These are phyloP conservation scores for Suillus clintonianus DNA, from an alignment of 768 basidiomycete species.

Conservation along the genomic window DNA sequence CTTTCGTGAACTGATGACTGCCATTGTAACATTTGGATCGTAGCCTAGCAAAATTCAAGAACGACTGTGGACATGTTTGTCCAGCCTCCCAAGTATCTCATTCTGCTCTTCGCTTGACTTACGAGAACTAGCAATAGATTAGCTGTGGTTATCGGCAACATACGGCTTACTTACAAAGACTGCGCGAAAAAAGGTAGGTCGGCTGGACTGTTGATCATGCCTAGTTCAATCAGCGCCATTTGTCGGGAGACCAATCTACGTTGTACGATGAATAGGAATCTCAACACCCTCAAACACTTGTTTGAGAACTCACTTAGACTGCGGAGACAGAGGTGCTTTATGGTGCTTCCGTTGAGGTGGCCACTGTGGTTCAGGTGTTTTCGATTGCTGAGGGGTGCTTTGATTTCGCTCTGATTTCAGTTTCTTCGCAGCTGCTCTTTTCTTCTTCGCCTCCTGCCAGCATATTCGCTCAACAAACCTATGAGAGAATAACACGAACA, in stretches of 20 bases:
- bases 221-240: slow-evolving; percentile 62
- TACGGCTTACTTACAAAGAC: slow-evolving; percentile 54
- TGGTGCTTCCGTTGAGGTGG: slow-evolving; percentile 68
- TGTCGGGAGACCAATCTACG: slow-evolving; percentile 55
- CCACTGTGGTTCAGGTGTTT: slow-evolving; percentile 51
- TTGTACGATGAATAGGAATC: background rate
- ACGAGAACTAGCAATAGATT: slow-evolving; percentile 33
- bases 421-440: slow-evolving; percentile 23
- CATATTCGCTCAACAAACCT: slow-evolving; percentile 3
- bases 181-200: slow-evolving; percentile 62
- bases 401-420: slow-evolving; percentile 12
- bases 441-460: slow-evolving; percentile 28
- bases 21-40: background rate
- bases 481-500: background rate
- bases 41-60: background rate
- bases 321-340: slow-evolving; percentile 43
- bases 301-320: slow-evolving; percentile 48
- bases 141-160: slow-evolving; percentile 1
- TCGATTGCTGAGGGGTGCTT: slow-evolving; percentile 15
- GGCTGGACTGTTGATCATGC: slow-evolving; percentile 52
- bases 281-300: background rate
- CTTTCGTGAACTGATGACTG: background rate
- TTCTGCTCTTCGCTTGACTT: slow-evolving; percentile 44
- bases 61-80: slow-evolving; percentile 28
- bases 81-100: slow-evolving; percentile 44